Conservation (phyloP, 2,329 filamentous ascomycete genomes). For the Fusarium buxicola region DNA sequence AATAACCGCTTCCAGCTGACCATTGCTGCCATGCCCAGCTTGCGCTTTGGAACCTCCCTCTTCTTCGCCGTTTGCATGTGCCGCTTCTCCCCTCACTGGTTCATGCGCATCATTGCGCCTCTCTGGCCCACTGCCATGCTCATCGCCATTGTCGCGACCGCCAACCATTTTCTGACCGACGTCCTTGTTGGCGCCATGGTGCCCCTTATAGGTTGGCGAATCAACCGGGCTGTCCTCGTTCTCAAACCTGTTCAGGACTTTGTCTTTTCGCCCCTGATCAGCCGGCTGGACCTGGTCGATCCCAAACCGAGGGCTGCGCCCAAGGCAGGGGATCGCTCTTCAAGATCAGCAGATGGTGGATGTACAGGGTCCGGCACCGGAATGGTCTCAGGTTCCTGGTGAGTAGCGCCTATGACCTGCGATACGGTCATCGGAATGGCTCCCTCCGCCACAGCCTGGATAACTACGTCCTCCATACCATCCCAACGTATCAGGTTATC, state of each 20-base stretch:
- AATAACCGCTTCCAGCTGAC: slow-evolving; percentile 60
- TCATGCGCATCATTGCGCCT: slow-evolving; percentile 51
- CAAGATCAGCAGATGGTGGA: no score
- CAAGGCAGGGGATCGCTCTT: no score
- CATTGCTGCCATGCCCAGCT: slow-evolving; percentile 61
- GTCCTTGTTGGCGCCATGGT: slow-evolving; percentile 51
- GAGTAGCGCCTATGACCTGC: no score
- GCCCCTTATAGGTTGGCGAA: slow-evolving; percentile 51
- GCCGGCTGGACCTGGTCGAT: slow-evolving; percentile 42
- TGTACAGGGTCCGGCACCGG: no score
- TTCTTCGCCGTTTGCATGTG: slow-evolving; percentile 51
- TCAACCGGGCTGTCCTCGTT: slow-evolving; percentile 42
- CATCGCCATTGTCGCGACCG: slow-evolving; percentile 55
- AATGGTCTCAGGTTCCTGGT: no score
- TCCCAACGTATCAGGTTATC: no score
- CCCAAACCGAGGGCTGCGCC: slow-evolving; percentile 25
- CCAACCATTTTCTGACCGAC: slow-evolving; percentile 55
- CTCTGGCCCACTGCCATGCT: slow-evolving; percentile 58
- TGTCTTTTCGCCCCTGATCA: slow-evolving; percentile 42
- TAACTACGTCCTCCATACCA: no score
- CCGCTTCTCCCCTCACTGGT: slow-evolving; percentile 55
- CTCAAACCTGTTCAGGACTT: slow-evolving; percentile 47
- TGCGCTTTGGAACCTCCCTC: slow-evolving; percentile 59
- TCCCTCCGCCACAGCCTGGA: no score
- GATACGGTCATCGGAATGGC: no score